These are phyloP conservation scores for Leccinum rimulosum DNA, from an alignment of 768 basidiomycete species.

Conservation along the genomic window DNA sequence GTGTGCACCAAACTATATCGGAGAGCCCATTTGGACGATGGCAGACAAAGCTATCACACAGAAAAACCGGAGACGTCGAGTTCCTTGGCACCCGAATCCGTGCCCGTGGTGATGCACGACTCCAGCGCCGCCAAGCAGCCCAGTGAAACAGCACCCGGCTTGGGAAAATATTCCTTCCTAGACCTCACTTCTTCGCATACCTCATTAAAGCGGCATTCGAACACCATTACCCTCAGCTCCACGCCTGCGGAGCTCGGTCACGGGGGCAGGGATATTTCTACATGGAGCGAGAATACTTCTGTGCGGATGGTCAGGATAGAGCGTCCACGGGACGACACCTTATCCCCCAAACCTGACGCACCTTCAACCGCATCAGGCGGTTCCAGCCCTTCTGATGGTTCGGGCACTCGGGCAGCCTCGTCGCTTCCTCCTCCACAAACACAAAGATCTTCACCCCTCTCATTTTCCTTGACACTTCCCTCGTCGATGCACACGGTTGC, in stretches of 20 bases:
- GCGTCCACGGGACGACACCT: slow-evolving; percentile 15
- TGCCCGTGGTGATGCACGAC: slow-evolving; percentile 31
- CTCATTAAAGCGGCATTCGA: slow-evolving; percentile 27
- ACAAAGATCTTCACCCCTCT: slow-evolving; percentile 35
- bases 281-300: slow-evolving; percentile 21
- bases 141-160: slow-evolving; percentile 23
- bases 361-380: slow-evolving; percentile 32
- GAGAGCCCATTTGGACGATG: slow-evolving; percentile 31
- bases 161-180: slow-evolving; percentile 34
- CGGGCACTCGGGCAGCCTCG: slow-evolving; percentile 16
- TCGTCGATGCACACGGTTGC: slow-evolving; percentile 36
- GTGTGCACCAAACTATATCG: slow-evolving; percentile 31
- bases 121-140: slow-evolving; percentile 15
- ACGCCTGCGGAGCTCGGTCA: slow-evolving; percentile 28
- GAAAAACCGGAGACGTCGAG: slow-evolving; percentile 22
- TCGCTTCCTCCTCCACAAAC: slow-evolving; percentile 20
- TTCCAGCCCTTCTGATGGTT: slow-evolving; percentile 28
- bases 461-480: slow-evolving; percentile 46
- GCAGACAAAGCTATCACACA: slow-evolving; percentile 15
- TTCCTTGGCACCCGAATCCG: slow-evolving; percentile 29
- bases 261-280: slow-evolving; percentile 3
- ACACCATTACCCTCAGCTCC: slow-evolving; percentile 27
- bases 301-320: slow-evolving; percentile 16
- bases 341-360: slow-evolving; percentile 28
- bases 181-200: slow-evolving; percentile 28